These are phyloP conservation scores for Rubia balearica DNA, from an alignment of 305 asterid genomes.

Conservation along the genomic window DNA sequence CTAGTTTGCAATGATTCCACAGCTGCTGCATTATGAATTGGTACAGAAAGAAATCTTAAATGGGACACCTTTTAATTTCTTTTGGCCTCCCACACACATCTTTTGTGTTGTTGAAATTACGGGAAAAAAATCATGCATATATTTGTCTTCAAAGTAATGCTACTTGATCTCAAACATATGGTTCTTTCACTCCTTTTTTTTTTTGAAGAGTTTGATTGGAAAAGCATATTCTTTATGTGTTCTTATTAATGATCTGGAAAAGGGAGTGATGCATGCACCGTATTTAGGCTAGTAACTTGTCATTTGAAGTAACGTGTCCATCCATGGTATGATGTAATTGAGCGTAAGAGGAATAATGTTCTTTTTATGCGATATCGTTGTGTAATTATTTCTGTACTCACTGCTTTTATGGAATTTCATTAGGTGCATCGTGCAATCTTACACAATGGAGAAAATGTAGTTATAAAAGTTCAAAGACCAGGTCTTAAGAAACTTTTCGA, in stretches of 20 bases:
- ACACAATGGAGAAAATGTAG: slow-evolving; percentile 85
- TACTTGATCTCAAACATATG: background rate
- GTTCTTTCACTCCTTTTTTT: background rate
- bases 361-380: background rate
- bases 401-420: slow-evolving; percentile 20
- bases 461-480: slow-evolving; percentile 91
- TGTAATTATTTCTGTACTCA: slow-evolving; percentile 23
- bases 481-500: slow-evolving; percentile 85
- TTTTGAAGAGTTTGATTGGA: background rate
- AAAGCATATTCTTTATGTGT: background rate
- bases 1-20: background rate
- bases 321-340: background rate
- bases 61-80: background rate
- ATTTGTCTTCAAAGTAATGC: background rate
- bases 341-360: background rate
- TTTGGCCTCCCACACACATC: background rate
- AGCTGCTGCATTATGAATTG: slow-evolving; percentile 4
- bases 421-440: slow-evolving; percentile 94
- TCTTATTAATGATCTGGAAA: background rate
- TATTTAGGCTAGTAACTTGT: background rate
- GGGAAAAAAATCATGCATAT: background rate
- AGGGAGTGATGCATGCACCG: background rate
- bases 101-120: background rate
- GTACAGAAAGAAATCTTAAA: background rate
- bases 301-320: background rate